Evolutionary conservation across 177 flowering plant genomes (phyloP), one percentile per base, ranked within the genome.

Genomic region (Tripterygium wilfordii): DNA sequence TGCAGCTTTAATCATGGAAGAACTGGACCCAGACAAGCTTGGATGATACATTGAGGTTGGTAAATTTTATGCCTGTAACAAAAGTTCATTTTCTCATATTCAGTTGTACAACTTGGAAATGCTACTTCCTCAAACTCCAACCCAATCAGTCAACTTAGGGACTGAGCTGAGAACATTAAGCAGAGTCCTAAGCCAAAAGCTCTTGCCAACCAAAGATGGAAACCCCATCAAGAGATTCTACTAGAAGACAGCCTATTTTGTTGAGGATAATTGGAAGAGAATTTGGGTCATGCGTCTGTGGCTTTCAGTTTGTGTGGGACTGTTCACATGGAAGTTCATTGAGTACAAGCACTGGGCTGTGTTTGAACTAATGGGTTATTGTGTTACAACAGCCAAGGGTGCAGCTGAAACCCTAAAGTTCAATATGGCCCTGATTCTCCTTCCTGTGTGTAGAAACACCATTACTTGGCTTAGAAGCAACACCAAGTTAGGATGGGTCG

Each of bases 321-420:
- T 80, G 9, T 80, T 77, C 68, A 63, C 83, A 0, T 80, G 77
- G 77, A 80, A 80, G 26, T 80, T 77, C 71, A 57, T 70, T 10
- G 79, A 80, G 51, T 80, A 77, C 52, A 66, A 45, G 50, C 27
- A 69, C n/a, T 53, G 76, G 16, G 77, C 69, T 0, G 87, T 67
- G 29, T 80, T 68, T 25, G 44, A 80, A 7, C 64, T 80, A 22
- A 80, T 80, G 87, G 87, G 87, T 20, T 75, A 77, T 31, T 80
- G 87, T 33, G 75, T 80, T 5, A 53, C 72, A 2, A 55, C 66
- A 0, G 87, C 87, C 0, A 80, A 80, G 47, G 87, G 83, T 4
- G 81, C 63, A 0, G 87, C 83, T 3, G 87, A 78, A 73, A 78
- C 83, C 0, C 60, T 61, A 3, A 78, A 78, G 64, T 63, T 78